phyloP scores from a whole-genome alignment of 352 stramenopile genomes.

The Phytophthora idaei region DNA sequence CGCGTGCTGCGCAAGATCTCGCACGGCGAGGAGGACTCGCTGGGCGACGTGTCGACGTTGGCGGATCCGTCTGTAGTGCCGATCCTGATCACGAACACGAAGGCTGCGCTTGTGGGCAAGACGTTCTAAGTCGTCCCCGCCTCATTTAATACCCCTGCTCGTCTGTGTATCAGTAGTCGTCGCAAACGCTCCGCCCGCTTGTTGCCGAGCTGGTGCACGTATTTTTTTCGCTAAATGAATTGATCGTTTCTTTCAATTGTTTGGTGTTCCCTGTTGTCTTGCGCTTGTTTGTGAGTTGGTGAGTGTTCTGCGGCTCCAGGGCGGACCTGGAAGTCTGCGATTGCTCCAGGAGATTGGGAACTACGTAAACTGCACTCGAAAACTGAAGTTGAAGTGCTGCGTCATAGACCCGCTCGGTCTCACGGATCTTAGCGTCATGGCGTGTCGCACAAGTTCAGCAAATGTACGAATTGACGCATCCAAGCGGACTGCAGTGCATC shows the following conservation, averaged over 20 bases:
- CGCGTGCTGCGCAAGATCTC: conserved; percentile 98
- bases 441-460: conserved; percentile 32
- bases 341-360: background rate
- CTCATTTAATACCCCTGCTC: conserved; percentile 47
- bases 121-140: conserved; percentile 58
- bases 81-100: conserved; percentile 91
- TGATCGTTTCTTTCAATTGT: conserved; percentile 17
- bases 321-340: conserved; percentile 12
- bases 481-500: too few relatives aligned
- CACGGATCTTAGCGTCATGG: conserved; percentile 13
- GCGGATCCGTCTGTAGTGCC: conserved; percentile 96
- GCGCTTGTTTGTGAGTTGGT: background rate
- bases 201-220: conserved; percentile 54
- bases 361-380: conserved; percentile 4
- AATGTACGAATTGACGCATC: conserved; percentile 2
- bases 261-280: conserved; percentile 5
- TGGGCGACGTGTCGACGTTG: conserved; percentile 97
- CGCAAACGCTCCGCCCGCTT: conserved; percentile 58
- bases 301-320: conserved; percentile 20
- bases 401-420: conserved; percentile 16
- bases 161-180: conserved; percentile 36
- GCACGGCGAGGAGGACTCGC: conserved; percentile 91
- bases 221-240: conserved; percentile 24
- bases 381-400: conserved; percentile 22
- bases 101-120: conserved; percentile 71